Evolutionary conservation across 2,329 filamentous ascomycete genomes (phyloP).

Genomic region (Ophiostoma sp.): DNA sequence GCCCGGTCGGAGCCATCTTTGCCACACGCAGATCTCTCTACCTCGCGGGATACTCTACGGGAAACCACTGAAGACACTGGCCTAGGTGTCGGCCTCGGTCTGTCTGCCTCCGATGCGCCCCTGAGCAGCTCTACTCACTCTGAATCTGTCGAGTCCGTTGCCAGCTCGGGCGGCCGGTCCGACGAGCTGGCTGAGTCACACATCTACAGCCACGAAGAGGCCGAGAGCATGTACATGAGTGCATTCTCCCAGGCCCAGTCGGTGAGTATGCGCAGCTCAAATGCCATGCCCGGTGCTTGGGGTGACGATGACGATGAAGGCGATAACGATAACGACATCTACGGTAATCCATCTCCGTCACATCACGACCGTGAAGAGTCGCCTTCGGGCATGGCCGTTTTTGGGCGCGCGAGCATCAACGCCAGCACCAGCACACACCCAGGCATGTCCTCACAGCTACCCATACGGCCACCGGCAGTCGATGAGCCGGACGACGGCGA

Average conservation of each 20-base stretch:
- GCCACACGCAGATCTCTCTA: constrained; percentile 17
- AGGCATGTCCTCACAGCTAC: not conserved
- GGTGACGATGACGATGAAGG: constrained; percentile 31
- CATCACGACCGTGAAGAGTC: constrained; percentile 9
- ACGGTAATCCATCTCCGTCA: not conserved
- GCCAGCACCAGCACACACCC: not conserved
- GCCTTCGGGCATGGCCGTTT: not conserved
- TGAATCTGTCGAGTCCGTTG: constrained; percentile 24
- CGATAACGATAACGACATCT: not conserved
- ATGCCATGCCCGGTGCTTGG: constrained; percentile 51
- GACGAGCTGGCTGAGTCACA: constrained; percentile 60
- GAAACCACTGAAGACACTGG: not conserved
- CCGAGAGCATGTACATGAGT: constrained; percentile 83
- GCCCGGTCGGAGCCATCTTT: constrained; percentile 38
- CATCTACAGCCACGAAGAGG: constrained; percentile 72
- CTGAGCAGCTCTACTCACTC: constrained; percentile 28
- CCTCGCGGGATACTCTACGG: not conserved
- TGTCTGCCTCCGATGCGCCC: not conserved
- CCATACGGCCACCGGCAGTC: not conserved
- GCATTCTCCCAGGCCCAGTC: constrained; percentile 51
- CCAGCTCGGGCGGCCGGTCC: constrained; percentile 27
- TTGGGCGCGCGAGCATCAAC: not conserved
- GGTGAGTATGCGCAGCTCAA: constrained; percentile 29
- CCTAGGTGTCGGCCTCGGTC: constrained; percentile 15
- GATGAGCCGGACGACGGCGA: not conserved